Percentiles rank a stretch among this genome's conserved stretches.
These are phyloP conservation scores for Powellomyces hirtus DNA, from an alignment of 192 early-diverging fungal species.

Conservation along the genomic window DNA sequence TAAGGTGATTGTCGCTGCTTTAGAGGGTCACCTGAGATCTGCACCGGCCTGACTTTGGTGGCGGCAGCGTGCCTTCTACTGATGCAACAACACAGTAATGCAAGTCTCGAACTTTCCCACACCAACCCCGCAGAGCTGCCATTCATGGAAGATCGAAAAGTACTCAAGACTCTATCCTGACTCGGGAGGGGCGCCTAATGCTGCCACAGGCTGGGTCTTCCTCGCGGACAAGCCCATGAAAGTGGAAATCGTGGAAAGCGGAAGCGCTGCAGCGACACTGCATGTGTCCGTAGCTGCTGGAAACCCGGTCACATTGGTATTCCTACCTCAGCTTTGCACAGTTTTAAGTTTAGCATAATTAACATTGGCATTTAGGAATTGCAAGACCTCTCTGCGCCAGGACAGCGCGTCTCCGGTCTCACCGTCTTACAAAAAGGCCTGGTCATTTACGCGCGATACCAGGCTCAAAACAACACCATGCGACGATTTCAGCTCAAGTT, in stretches of 20 bases:
- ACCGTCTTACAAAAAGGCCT: background rate
- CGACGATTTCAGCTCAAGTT: slow-evolving; percentile 14
- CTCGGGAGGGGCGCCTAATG: background rate
- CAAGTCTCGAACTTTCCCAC: background rate
- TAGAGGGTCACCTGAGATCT: no score
- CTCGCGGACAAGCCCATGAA: slow-evolving; percentile 5
- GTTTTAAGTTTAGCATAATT: background rate
- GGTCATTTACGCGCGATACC: background rate
- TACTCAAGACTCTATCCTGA: slow-evolving; percentile 12
- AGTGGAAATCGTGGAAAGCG: background rate
- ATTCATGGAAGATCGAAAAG: background rate
- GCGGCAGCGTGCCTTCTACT: no score
- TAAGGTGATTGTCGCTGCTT: no score
- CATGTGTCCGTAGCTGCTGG: background rate
- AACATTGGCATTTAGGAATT: background rate
- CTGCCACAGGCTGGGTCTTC: background rate
- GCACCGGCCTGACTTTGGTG: no score
- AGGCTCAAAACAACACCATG: slow-evolving; percentile 1
- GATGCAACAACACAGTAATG: no score
- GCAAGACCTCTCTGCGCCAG: slow-evolving; percentile 2
- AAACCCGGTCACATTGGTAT: background rate
- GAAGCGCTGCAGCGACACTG: background rate
- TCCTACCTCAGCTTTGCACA: no score
- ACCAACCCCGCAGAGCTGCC: background rate
- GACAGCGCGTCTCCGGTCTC: background rate